Evolutionary conservation across 441 rosid genomes (phyloP).

Genomic region (Pelargonium myrrhifolium): DNA sequence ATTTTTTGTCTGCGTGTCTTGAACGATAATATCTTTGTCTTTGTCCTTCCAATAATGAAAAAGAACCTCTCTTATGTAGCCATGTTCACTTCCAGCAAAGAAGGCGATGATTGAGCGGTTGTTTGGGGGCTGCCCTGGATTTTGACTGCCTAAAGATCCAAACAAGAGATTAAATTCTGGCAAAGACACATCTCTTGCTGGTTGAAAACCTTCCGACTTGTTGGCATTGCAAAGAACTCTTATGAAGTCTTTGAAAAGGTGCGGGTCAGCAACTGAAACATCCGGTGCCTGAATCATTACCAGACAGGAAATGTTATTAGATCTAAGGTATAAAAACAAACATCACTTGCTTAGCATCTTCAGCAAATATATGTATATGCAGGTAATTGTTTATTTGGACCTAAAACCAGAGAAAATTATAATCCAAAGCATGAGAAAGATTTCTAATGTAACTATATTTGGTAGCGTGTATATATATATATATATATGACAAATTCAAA

Average conservation of each 20-base stretch:
- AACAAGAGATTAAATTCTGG: slow-evolving; percentile 46
- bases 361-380: too few relatives aligned
- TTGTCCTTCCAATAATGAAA: slow-evolving; percentile 52
- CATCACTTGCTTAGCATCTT: too few relatives aligned
- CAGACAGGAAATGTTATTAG: not conserved
- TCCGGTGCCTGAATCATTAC: slow-evolving; percentile 45
- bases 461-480: too few relatives aligned
- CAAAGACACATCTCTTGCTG: slow-evolving; percentile 57
- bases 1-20: slow-evolving; percentile 29
- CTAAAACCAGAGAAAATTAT: too few relatives aligned
- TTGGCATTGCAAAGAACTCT: slow-evolving; percentile 87
- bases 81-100: slow-evolving; percentile 67
- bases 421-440: too few relatives aligned
- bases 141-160: slow-evolving; percentile 26
- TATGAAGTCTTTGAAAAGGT: slow-evolving; percentile 55
- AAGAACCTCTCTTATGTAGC: slow-evolving; percentile 39
- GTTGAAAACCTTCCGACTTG: slow-evolving; percentile 61
- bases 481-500: too few relatives aligned
- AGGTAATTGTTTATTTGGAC: too few relatives aligned
- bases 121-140: slow-evolving; percentile 21
- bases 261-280: slow-evolving; percentile 44
- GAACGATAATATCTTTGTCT: slow-evolving; percentile 43
- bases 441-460: too few relatives aligned
- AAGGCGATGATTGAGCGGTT: slow-evolving; percentile 53
- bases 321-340: too few relatives aligned